A percentile compares a stretch with the other conserved stretches of the same genome.
Evolutionary conservation across 2,329 filamentous ascomycete species (phyloP).

Genomic region (Fusarium sacchari): DNA sequence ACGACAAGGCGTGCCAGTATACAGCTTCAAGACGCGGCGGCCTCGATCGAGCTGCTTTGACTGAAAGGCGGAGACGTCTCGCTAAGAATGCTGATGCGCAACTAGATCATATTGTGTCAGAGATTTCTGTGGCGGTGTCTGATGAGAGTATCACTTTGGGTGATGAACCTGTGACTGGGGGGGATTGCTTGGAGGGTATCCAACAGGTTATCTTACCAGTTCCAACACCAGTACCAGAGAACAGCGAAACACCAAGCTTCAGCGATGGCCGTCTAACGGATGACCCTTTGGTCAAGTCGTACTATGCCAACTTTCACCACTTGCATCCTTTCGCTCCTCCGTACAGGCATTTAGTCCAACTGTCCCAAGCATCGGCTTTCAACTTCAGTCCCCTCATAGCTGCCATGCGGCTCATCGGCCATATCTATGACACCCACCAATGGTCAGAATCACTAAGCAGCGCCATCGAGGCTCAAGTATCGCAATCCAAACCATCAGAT

Average conservation of each 20-base stretch:
- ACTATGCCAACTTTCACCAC: slow-evolving; percentile 50
- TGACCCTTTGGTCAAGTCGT: slow-evolving; percentile 46
- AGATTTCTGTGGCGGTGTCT: rapidly evolving
- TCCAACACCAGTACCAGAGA: background rate
- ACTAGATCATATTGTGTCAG: rapidly evolving
- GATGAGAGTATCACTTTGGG: background rate
- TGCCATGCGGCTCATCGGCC: slow-evolving; percentile 49
- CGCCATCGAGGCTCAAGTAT: slow-evolving; percentile 7
- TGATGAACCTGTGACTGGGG: background rate
- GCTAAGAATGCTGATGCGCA: background rate
- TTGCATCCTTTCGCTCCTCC: slow-evolving; percentile 48
- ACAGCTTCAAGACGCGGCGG: slow-evolving; percentile 61
- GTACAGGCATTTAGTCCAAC: slow-evolving; percentile 11
- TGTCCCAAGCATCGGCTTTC: slow-evolving; percentile 4
- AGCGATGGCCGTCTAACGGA: background rate
- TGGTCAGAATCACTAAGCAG: slow-evolving; percentile 23
- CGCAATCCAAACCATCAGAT: background rate
- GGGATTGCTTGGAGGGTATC: background rate
- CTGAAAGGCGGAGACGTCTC: slow-evolving; percentile 43
- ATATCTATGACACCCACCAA: slow-evolving; percentile 43
- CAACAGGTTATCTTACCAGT: background rate
- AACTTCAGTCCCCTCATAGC: slow-evolving; percentile 37
- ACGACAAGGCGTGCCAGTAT: slow-evolving; percentile 59
- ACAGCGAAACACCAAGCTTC: background rate
- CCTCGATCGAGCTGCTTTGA: slow-evolving; percentile 45